Conservation (phyloP, 441 rosid genomes). For the Erysimum pusillum region DNA sequence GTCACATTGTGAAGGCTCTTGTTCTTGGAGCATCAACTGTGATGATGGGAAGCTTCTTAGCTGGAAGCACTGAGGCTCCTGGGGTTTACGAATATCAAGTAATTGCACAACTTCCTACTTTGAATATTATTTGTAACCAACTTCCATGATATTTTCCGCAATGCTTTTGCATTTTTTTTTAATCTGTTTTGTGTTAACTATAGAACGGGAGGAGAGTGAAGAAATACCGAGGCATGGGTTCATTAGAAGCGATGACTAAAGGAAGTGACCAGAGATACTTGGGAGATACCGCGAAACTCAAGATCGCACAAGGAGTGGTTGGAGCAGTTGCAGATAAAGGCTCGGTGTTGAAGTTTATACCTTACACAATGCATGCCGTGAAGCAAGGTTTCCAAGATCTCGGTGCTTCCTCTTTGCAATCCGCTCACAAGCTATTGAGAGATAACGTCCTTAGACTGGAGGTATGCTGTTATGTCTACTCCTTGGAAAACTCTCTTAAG, state of each 20-base stretch:
- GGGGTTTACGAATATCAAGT: conserved; percentile 71
- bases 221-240: conserved; percentile 89
- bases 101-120: conserved; percentile 29
- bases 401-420: conserved; percentile 75
- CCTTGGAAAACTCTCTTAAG: neutral
- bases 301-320: conserved; percentile 94
- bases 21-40: conserved; percentile 89
- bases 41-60: conserved; percentile 95
- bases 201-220: conserved; percentile 70
- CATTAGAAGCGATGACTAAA: conserved; percentile 91
- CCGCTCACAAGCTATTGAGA: conserved; percentile 70
- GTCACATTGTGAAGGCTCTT: conserved; percentile 88
- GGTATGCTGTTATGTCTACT: conserved; percentile 51
- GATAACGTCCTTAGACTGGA: conserved; percentile 74
- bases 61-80: conserved; percentile 90
- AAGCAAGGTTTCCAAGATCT: conserved; percentile 97
- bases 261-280: conserved; percentile 89
- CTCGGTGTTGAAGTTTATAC: conserved; percentile 72
- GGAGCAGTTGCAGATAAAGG: conserved; percentile 93
- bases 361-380: conserved; percentile 91
- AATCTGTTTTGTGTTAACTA: neutral
- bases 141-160: neutral
- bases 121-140: conserved; percentile 2
- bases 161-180: neutral
- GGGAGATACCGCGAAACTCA: conserved; percentile 80